Percentiles rank a stretch among this genome's conserved stretches.
phyloP scores from a whole-genome alignment of 345 rosid genomes.

The Pugionium cornutum region DNA sequence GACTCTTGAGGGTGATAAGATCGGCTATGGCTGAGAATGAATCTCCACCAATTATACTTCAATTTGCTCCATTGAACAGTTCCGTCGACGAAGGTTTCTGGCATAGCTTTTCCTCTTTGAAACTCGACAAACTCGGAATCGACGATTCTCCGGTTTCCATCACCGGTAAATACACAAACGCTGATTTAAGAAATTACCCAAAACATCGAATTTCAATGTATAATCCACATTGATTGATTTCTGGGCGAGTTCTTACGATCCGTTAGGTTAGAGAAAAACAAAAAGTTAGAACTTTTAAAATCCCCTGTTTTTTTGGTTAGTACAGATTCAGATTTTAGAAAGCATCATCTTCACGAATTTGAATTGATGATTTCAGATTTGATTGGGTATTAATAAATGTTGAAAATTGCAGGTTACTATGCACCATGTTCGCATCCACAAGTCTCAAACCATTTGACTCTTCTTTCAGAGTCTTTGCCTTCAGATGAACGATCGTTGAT shows the following conservation, averaged over 20 bases:
- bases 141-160: conserved; percentile 87
- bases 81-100: conserved; percentile 90
- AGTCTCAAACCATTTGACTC: conserved; percentile 71
- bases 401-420: conserved; percentile 41
- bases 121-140: conserved; percentile 82
- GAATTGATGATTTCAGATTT: neutral
- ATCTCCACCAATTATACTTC: conserved; percentile 48
- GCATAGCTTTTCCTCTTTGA: conserved; percentile 82
- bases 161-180: conserved; percentile 48
- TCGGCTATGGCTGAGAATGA: conserved; percentile 33
- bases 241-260: conserved; percentile 4
- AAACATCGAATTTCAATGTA: neutral
- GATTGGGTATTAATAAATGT: neutral
- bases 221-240: neutral
- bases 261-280: conserved; percentile 27
- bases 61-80: conserved; percentile 79
- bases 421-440: conserved; percentile 88
- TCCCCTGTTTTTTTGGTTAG: neutral
- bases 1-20: conserved; percentile 20
- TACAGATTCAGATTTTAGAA: too few relatives aligned
- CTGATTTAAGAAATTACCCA: neutral
- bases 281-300: conserved; percentile 15
- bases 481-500: conserved; percentile 42
- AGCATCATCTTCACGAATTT: neutral
- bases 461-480: conserved; percentile 71